Conservation (phyloP, 106 monocot species). For the Dendrobium huoshanense region DNA sequence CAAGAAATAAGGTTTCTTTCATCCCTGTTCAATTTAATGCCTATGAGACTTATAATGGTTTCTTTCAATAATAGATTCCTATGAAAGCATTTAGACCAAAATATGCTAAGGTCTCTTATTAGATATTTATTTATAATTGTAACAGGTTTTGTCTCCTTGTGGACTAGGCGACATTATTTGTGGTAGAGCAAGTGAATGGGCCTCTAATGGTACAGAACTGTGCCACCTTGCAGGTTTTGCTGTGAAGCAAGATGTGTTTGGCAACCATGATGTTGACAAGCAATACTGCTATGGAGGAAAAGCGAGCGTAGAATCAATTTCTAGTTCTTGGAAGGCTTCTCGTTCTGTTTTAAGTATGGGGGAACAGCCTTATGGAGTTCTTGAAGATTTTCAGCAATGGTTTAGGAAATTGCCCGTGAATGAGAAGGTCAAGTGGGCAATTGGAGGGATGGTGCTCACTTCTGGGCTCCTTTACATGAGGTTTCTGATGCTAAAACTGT, state of each 20-base stretch:
- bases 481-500: slow-evolving; percentile 24
- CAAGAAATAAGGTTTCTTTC: slow-evolving; percentile 55
- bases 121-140: slow-evolving; percentile 14
- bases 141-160: slow-evolving; percentile 85
- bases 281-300: slow-evolving; percentile 83
- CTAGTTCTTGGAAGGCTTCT: slow-evolving; percentile 60
- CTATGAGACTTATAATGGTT: slow-evolving; percentile 28
- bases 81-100: not conserved
- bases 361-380: slow-evolving; percentile 7
- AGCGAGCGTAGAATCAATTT: slow-evolving; percentile 55
- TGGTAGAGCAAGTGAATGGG: slow-evolving; percentile 80
- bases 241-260: slow-evolving; percentile 30
- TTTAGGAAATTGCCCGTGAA: slow-evolving; percentile 24
- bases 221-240: slow-evolving; percentile 78
- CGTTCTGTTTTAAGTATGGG: slow-evolving; percentile 12
- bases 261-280: slow-evolving; percentile 23
- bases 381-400: slow-evolving; percentile 58
- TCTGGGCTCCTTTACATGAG: slow-evolving; percentile 70
- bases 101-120: slow-evolving; percentile 8
- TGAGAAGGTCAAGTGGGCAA: slow-evolving; percentile 74
- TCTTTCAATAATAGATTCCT: not conserved
- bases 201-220: slow-evolving; percentile 92
- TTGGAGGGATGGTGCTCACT: slow-evolving; percentile 87
- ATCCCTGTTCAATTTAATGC: not conserved
- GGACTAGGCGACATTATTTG: slow-evolving; percentile 77